Evolutionary conservation across 345 rosid species (phyloP).

Genomic region (Euphorbia tirucalli): DNA sequence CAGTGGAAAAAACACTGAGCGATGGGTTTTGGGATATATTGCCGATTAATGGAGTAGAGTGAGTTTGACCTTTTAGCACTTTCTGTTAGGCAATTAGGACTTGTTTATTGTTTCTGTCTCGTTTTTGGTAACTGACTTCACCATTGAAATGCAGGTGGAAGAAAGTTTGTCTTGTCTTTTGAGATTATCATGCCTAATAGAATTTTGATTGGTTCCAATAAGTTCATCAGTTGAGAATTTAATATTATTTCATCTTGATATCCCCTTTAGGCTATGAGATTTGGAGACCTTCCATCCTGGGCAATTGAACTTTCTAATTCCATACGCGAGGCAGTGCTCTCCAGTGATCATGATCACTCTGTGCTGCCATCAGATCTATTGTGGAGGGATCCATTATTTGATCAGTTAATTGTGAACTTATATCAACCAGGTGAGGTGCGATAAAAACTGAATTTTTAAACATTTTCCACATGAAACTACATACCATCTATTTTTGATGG

Average conservation of each 20-base stretch:
- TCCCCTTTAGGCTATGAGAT: conserved; percentile 74
- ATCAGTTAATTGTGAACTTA: conserved; percentile 72
- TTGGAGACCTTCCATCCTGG: conserved; percentile 86
- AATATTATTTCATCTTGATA: not conserved
- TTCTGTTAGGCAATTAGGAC: not conserved
- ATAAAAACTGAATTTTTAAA: not conserved
- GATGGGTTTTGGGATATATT: no score
- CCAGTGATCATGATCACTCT: conserved; percentile 26
- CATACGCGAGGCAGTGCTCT: conserved; percentile 43
- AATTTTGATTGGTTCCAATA: not conserved
- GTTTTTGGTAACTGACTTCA: not conserved
- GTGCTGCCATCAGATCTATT: conserved; percentile 54
- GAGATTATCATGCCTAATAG: not conserved
- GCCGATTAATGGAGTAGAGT: not conserved
- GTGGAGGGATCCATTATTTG: conserved; percentile 77
- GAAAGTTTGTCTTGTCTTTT: not conserved
- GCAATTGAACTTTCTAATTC: conserved; percentile 52
- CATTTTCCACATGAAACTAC: no score
- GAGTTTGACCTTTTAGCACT: not conserved
- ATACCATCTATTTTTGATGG: no score
- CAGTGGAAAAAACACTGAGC: no score
- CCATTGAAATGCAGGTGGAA: not conserved
- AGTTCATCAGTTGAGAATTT: not conserved
- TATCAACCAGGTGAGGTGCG: conserved; percentile 92
- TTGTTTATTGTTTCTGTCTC: no score